phyloP scores from a whole-genome alignment of 345 rosid genomes.

The Garcia nutans region DNA sequence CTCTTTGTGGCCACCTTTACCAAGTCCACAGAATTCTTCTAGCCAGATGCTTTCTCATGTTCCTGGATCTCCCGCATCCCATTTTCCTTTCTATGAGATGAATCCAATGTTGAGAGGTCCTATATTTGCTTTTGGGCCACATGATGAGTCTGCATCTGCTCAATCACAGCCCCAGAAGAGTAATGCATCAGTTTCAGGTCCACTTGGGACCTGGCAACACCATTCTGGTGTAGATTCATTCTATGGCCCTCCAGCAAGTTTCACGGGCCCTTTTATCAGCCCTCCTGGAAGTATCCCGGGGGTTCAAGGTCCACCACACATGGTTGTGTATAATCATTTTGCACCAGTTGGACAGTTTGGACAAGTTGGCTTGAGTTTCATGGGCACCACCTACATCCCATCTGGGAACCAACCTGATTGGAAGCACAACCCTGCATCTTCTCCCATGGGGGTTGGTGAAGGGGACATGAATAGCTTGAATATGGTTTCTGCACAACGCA shows the following conservation, averaged over 20 bases:
- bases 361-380: constrained; percentile 88
- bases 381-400: constrained; percentile 89
- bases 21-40: constrained; percentile 70
- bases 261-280: constrained; percentile 79
- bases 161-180: constrained; percentile 79
- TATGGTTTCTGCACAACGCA: constrained; percentile 55
- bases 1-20: constrained; percentile 76
- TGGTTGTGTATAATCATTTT: constrained; percentile 96
- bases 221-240: constrained; percentile 92
- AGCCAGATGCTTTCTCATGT: constrained; percentile 82
- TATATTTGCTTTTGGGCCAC: constrained; percentile 87
- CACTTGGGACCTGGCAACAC: constrained; percentile 76
- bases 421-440: constrained; percentile 73
- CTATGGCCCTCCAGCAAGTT: constrained; percentile 84
- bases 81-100: constrained; percentile 91
- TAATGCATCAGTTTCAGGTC: constrained; percentile 55
- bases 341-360: constrained; percentile 98
- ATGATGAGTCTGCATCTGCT: constrained; percentile 61
- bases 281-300: constrained; percentile 90
- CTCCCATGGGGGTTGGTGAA: constrained; percentile 58
- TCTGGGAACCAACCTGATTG: constrained; percentile 94
- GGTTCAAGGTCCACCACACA: constrained; percentile 90
- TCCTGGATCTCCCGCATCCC: constrained; percentile 71
- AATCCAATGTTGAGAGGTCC: constrained; percentile 88
- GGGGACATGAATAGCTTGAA: constrained; percentile 61